phyloP scores from a whole-genome alignment of 1,284 basidiomycete genomes.

The Gastroboletus turbinatus region DNA sequence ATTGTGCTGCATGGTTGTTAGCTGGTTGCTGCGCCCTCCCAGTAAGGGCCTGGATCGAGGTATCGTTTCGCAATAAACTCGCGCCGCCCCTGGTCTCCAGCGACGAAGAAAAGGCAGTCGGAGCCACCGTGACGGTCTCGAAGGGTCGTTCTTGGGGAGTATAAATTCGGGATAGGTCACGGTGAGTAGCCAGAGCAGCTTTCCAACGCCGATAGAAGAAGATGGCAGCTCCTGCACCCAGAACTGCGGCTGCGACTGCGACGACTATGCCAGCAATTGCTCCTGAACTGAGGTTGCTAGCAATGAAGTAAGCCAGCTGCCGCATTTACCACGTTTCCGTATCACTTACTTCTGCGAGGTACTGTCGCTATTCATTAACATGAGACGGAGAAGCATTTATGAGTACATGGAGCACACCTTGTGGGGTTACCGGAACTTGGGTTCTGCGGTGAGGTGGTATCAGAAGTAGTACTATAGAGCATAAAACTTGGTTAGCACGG shows the following conservation, averaged over 20 bases:
- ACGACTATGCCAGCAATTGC: conserved; percentile 29
- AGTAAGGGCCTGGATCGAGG: background rate
- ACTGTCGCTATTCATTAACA: background rate
- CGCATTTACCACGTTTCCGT: background rate
- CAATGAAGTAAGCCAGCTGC: conserved; percentile 1
- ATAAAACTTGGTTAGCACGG: conserved; percentile 1
- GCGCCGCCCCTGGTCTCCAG: conserved; percentile 17
- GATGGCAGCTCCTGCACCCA: conserved; percentile 16
- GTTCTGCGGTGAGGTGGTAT: background rate
- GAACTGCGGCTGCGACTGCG: conserved; percentile 14
- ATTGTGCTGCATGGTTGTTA: background rate
- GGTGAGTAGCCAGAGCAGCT: conserved; percentile 15
- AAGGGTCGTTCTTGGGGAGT: conserved; percentile 12
- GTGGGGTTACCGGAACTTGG: background rate
- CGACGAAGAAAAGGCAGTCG: conserved; percentile 21
- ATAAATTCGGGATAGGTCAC: conserved; percentile 11
- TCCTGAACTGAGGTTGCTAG: conserved; percentile 25
- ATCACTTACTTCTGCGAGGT: conserved; percentile 16
- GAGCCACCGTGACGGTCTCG: background rate
- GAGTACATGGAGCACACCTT: conserved; percentile 5
- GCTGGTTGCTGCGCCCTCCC: conserved; percentile 9
- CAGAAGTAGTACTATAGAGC: background rate
- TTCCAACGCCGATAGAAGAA: conserved; percentile 35
- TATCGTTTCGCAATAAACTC: conserved; percentile 12
- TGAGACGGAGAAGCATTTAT: background rate